Evolutionary conservation across 495 filamentous ascomycete genomes (phyloP), one percentile per base, ranked within the genome.

Genomic region (Eremomyces bilateralis): DNA sequence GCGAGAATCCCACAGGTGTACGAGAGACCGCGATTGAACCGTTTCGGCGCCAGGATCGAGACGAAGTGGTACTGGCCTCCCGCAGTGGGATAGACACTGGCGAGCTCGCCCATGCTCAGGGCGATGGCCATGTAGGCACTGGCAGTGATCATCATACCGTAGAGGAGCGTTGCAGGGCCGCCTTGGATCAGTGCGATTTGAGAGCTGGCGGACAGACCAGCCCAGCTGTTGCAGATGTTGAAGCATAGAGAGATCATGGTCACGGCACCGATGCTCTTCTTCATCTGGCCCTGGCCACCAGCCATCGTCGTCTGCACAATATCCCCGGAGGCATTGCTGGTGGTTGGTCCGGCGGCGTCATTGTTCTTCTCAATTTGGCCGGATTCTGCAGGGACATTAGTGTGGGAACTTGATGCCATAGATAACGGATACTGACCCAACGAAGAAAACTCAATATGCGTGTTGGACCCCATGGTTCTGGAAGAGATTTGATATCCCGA

Each of bases 21-120:
- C 8, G 24, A 27, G 6, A 27, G 13, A 27, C 24, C 24, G 13
- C 24, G 24, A 27, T 27, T 27, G 8, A 27, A 13, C 6, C 8
- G 13, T 27, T 27, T 27, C 30, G 30, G 30, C 30, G 30, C 15
- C 6, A 32, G 30, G 10, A 32, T 10, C 8, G 30, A 10, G 6
- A 32, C 16, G 16, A 32, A 32, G 16, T 32, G 30, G 18, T 32
- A 32, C 15, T 32, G 30, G 8, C 30, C 30, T 18, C 30, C 30
- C 6, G 30, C 30, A 10, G 30, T 32, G 10, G 30, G 30, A 16
- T 32, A 32, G 10, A 11, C 16, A 32, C 30, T 32, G 10, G 30
- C 30, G 10, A 32, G 30, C 30, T 32, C 30, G 8, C 8, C 24
- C 24, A 27, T 27, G 13, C 8, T 27, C 24, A 27, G 13, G 13